These are phyloP conservation scores for Neurospora sp. DNA, from an alignment of 2,329 filamentous ascomycete species.

Conservation along the genomic window DNA sequence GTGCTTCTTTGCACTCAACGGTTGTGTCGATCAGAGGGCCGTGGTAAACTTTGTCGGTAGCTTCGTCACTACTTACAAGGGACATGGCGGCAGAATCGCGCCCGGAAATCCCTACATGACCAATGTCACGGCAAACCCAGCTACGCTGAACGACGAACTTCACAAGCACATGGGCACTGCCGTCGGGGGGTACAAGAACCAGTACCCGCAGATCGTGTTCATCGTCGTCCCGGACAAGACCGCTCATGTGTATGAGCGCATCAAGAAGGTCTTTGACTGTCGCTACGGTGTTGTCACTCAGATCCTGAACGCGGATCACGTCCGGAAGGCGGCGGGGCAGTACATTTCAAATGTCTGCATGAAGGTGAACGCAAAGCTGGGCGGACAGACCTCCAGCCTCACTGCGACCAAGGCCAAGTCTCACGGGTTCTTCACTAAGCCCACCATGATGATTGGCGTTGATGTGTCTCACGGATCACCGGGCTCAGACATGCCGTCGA, in stretches of 20 bases:
- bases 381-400: constrained; percentile 59
- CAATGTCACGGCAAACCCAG: constrained; percentile 12
- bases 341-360: constrained; percentile 91
- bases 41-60: constrained; percentile 42
- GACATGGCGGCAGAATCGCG: constrained; percentile 38
- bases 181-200: constrained; percentile 24
- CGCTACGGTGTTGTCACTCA: constrained; percentile 77
- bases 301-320: constrained; percentile 63
- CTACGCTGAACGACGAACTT: constrained; percentile 37
- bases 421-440: constrained; percentile 33
- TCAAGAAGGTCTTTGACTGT: constrained; percentile 86
- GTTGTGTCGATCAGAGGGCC: constrained; percentile 43
- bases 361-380: constrained; percentile 96
- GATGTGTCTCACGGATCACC: constrained; percentile 81
- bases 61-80: constrained; percentile 36
- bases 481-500: constrained; percentile 57
- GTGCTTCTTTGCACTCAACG: constrained; percentile 60
- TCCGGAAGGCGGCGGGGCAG: constrained; percentile 60
- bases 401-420: constrained; percentile 23
- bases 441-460: constrained; percentile 79
- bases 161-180: constrained; percentile 33
- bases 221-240: constrained; percentile 67
- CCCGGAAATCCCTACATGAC: constrained; percentile 20
- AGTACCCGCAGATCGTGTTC: constrained; percentile 65
- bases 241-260: constrained; percentile 61